Conservation (phyloP, 352 stramenopile genomes). For the Aphanomyces invadans region DNA sequence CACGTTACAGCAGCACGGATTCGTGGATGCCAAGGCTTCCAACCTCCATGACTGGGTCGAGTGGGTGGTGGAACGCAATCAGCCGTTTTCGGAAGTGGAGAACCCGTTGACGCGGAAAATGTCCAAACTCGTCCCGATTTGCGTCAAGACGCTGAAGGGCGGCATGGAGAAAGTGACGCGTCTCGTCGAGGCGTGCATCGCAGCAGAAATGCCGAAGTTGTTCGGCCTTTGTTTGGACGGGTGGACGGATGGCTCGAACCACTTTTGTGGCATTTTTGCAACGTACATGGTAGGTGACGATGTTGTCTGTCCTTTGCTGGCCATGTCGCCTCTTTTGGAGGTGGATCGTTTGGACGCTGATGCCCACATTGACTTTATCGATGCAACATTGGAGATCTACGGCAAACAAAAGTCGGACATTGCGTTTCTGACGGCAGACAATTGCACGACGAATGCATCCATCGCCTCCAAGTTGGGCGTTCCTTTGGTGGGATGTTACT, state of each 20-base stretch:
- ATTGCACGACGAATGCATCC: background rate
- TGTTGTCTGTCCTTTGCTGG: background rate
- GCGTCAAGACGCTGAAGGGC: background rate
- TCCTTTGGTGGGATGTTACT: background rate
- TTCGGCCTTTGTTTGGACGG: background rate
- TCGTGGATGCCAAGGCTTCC: too few relatives aligned
- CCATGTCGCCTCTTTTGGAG: background rate
- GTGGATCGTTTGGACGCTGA: background rate
- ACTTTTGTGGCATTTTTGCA: background rate
- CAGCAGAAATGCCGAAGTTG: background rate
- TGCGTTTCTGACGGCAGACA: background rate
- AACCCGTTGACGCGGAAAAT: conserved; percentile 17
- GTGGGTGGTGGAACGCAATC: too few relatives aligned
- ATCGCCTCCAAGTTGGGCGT: background rate
- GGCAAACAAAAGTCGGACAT: background rate
- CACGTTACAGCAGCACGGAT: too few relatives aligned
- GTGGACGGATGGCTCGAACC: background rate
- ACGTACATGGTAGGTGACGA: background rate
- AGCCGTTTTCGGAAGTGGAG: conserved; percentile 10
- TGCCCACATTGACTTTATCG: background rate
- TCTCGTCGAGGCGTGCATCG: background rate
- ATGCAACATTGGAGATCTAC: background rate
- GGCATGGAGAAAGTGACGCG: background rate
- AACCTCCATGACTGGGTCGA: too few relatives aligned
- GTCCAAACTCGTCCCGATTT: background rate